Base-by-base conservation (phyloP, 805 yeast species). In the Saccharomycopsis fodiens region DNA sequence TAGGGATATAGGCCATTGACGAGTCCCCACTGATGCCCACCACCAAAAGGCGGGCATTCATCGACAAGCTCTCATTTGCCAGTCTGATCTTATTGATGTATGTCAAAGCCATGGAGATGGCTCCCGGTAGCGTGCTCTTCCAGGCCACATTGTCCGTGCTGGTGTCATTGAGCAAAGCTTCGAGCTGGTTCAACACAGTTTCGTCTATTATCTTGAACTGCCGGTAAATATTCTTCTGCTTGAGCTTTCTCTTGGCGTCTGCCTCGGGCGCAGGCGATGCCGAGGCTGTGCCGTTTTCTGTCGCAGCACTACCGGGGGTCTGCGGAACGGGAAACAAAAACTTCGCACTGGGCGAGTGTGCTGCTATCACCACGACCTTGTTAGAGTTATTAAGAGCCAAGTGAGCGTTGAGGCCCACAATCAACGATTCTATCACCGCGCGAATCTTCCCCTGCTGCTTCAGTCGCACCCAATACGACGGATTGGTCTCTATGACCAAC, bases 381-480 rank as follows among this genome's bases (percentile, higher is more conserved):
- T 93, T 93, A 31, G 88, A 78, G 54, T 84, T 85, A 61, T 85
- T 85, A 42, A 86, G 69, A 0, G 97, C 81, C 39, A 93, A 60
- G 61, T 93, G 98, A 1, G 95, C 88, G 61, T 93, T 93, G 42
- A 89, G 61, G 56, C 83, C 79, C 20, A 93, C 87, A 27, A 87
- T 62, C 6, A 89, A 57, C 2, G 89, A 68, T 51, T 82, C 73
- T 4, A 83, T 61, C 5, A 82, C 78, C 36, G 79, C 78, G 50
- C 74, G 70, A 19, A 86, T 61, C 36, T 77, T 57, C n/a, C 73
- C 57, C 39, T 64, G 58, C 46, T 30, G 57, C 53, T 43, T 59
- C 55, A 50, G 57, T 31, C 54, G 58, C 68, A 38, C 72, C 72
- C 65, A 66, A 44, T 59, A 62, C 27, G 68, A 61, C 0, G 96